Evolutionary conservation across 495 filamentous ascomycete genomes (phyloP), one percentile per base, ranked within the genome.

Genomic region (Daldinia childiae): DNA sequence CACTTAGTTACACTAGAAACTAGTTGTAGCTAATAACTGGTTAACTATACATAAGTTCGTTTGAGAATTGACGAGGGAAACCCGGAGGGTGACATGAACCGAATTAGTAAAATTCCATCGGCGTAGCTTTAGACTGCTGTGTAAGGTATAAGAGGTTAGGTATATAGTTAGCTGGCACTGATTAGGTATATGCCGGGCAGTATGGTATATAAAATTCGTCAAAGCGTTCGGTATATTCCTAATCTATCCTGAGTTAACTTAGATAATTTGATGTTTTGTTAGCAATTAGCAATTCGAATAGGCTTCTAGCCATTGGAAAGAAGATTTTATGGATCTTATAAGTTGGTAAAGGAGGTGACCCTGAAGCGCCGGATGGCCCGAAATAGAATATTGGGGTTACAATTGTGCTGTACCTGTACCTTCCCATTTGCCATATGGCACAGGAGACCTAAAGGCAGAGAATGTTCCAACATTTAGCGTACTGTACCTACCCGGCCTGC

Each of bases 301-400:
- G 43, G 43, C 43, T 48, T 48, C 17, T 48, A 1, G 29, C 29
- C 29, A 65, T 45, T 65, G 29, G 43, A 65, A 64, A 55, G 26
- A 58, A 64, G 14, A 56, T 45, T 29, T 29, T 32, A 17, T 38
- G 55, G 30, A n/a, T 36, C 17, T 45, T 21, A 45, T 48, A 48
- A 48, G 43, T 24, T 54, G 26, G 27, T 54, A 11, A 32, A 26
- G 7, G 5, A 57, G 30, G 54, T 52, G 57, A 41, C 38, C 50
- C 51, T 58, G 30, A 64, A 64, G 66, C 43, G 62, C 56, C 68
- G 61, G 50, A 32, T 60, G 38, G 29, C 62, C 68, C 56, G 62
- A 71, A 71, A 66, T 71, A 66, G 61, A 27, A 54, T 64, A 32
- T 64, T 14, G 55, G 32, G 29, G 30, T 58, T 38, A 34, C 15